phyloP scores from a whole-genome alignment of 345 rosid genomes.

The Dipteronia sinensis region DNA sequence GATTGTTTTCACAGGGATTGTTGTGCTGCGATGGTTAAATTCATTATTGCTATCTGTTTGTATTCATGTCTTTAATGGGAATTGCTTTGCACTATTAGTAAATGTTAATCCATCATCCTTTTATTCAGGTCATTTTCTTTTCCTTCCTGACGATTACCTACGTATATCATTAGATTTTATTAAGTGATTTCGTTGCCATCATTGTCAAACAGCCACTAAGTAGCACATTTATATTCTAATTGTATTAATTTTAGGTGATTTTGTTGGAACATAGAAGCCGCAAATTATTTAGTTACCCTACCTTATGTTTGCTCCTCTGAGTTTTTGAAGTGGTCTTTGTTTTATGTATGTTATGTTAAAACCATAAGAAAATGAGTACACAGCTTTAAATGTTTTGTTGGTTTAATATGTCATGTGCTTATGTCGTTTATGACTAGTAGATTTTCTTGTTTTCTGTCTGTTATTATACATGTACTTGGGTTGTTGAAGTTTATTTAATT shows the following conservation, averaged over 20 bases:
- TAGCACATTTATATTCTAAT: neutral
- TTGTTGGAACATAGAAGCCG: neutral
- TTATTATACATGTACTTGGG: neutral
- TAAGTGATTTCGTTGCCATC: neutral
- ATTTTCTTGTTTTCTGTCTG: constrained; percentile 1
- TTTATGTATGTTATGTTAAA: neutral
- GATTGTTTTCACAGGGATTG: neutral
- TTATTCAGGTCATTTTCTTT: neutral
- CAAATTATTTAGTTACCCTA: neutral
- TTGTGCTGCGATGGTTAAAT: neutral
- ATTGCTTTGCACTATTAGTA: neutral
- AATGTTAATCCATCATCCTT: neutral
- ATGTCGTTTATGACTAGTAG: neutral
- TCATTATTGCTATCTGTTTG: neutral
- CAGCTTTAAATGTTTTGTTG: neutral
- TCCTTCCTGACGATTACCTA: too few relatives aligned
- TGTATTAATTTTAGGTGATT: neutral
- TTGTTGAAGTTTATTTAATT: neutral
- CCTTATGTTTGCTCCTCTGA: neutral
- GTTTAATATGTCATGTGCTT: neutral
- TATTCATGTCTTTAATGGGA: neutral
- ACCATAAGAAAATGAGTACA: too few relatives aligned
- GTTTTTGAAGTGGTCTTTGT: neutral
- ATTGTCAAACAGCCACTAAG: neutral
- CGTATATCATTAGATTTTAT: neutral